Base-by-base conservation (phyloP, 495 filamentous ascomycete genomes). In the Xylaria grammica region DNA sequence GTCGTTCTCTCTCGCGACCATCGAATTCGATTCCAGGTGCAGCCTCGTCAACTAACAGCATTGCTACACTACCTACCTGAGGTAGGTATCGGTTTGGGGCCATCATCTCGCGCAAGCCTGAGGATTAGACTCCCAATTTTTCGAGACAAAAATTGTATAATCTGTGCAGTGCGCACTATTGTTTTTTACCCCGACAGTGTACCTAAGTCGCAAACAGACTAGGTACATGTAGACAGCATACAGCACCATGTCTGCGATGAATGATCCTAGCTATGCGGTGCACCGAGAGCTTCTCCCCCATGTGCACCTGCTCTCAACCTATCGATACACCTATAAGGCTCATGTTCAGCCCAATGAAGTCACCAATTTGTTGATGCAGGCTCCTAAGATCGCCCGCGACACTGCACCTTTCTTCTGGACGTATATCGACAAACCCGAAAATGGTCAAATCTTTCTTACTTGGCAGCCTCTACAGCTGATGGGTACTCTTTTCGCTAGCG, bases 331-430 rank as follows among this genome's bases (percentile, higher is more conserved):
- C 1, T 72, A 82, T 46, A 85, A 89, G 74, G 85, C 86, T 30
- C 78, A 82, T 65, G 78, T 94, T 62, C 85, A 87, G 58, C 82
- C 89, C 13, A 81, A 87, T 26, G 88, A 91, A 59, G 88, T 91
- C 8, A 86, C 91, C 44, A 87, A 89, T 67, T 93, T 89, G 82
- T 84, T 97, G 60, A 77, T 90, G 62, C 81, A 86, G 71, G 93
- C 92, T n/a, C 90, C 91, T 3, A 89, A 87, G 67, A 89, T 96
- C 49, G 86, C 91, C 40, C 89, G 88, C 65, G 87, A 92, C 66
- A 77, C 82, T 52, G 86, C 91, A 38, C 84, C 93, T 6, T 93
- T 97, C 84, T 89, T 86, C 72, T 99, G 94, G 94, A 93, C 89
- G 19, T 97, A 95, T 76, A 82, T 97, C 46, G 88, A 94, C 65